Evolutionary conservation across 2,329 filamentous ascomycete species (phyloP), one percentile per base, ranked within the genome.

Genomic region (Venturia aucupariae): DNA sequence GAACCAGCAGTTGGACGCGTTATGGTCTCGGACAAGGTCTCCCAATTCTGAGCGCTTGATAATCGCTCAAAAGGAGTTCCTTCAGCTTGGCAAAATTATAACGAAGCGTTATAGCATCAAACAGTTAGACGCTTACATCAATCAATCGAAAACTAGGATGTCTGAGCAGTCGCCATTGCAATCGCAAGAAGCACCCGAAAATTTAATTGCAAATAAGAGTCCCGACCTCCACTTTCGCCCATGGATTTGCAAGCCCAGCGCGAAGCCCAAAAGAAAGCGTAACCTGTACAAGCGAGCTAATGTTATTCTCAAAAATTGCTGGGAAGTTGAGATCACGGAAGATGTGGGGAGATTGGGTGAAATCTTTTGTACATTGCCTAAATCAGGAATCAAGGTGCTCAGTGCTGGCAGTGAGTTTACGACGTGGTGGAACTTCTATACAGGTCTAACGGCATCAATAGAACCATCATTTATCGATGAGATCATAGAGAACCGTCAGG

Each of bases 401-500:
- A 32, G 11, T 30, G 41, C 60, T 35, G 41, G 41, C 22, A 62
- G 60, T 46, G 24, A 38, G 60, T 51, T 8, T 19, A 15, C 38
- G 42, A 38, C 22, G 6, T 5, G 5, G 19, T 38, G 32, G n/a
- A 17, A 10, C 27, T n/a, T 19, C 22, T 46, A 32, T 5, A 6
- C 17, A 60, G 4, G 10, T 19, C 46, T 64, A 48, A 64, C 22
- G 30, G 13, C 38, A 32, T n/a, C 39, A 32, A 1, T 59, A 63
- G 62, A 51, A 41, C 66, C 70, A 22, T 71, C 67, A 4, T 59
- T 65, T 10, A 67, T 76, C 10, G 70, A 74, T 51, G 66, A 66
- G 8, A 72, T 76, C 24, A 68, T 70, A 27, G 60, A 60, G n/a
- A 60, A 62, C 27, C 69, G 74, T 17, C 72, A 68, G 39, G 73